A percentile compares a stretch with the other conserved stretches of the same genome.
These are phyloP conservation scores for Tillandsia leiboldiana DNA, from an alignment of 176 grass and related monocot genomes.

Conservation along the genomic window DNA sequence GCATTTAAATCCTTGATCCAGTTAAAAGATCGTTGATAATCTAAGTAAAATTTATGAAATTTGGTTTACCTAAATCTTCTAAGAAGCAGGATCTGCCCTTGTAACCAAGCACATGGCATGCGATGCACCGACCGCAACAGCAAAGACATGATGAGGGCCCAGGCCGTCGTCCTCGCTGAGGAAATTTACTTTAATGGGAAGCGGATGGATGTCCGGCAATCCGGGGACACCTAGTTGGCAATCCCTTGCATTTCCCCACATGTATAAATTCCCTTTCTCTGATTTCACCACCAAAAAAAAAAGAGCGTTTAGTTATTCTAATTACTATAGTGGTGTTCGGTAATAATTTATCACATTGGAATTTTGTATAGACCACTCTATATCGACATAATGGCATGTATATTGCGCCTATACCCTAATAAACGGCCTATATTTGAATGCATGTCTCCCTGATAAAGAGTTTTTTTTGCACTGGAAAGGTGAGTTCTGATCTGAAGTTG, in stretches of 20 bases:
- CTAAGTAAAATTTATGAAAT: not conserved
- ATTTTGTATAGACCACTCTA: not conserved
- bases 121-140: slow-evolving; percentile 66
- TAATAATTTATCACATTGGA: slow-evolving; percentile 2
- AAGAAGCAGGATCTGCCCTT: slow-evolving; percentile 26
- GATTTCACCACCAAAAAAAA: slow-evolving; percentile 25
- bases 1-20: no score
- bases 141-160: slow-evolving; percentile 48
- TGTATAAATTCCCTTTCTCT: slow-evolving; percentile 71
- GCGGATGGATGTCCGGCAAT: slow-evolving; percentile 51
- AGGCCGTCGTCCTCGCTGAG: slow-evolving; percentile 45
- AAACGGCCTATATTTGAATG: no score
- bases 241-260: slow-evolving; percentile 99
- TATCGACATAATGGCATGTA: no score
- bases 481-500: no score
- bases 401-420: no score
- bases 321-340: slow-evolving; percentile 9
- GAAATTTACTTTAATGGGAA: slow-evolving; percentile 80
- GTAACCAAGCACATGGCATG: slow-evolving; percentile 88
- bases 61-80: not conserved
- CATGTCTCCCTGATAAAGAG: no score
- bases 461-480: no score
- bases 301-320: not conserved
- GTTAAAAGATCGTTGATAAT: no score
- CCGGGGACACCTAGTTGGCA: slow-evolving; percentile 76